A percentile compares a stretch with the other conserved stretches of the same genome.
Conservation (phyloP, 352 stramenopile genomes). For the Phytophthora meadii region DNA sequence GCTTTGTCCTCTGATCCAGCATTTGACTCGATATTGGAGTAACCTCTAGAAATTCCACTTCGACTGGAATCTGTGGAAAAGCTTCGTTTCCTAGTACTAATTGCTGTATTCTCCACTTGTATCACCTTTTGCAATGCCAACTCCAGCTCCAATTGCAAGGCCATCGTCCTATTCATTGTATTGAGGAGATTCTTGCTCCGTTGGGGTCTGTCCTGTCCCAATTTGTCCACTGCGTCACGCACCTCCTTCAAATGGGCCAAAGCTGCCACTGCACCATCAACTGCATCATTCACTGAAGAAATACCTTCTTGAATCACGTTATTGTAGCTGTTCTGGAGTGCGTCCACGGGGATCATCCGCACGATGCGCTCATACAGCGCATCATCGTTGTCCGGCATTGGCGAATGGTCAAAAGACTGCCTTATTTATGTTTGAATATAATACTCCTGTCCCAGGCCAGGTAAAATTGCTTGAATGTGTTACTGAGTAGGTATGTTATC, state of each 20-base stretch:
- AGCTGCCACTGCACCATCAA: constrained; percentile 1
- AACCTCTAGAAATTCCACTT: neutral
- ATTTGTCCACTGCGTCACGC: constrained; percentile 4
- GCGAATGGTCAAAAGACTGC: no score
- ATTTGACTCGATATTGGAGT: neutral
- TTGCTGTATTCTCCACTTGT: neutral
- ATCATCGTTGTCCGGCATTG: no score
- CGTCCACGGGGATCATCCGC: constrained; percentile 7
- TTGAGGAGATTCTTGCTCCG: neutral
- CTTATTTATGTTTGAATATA: no score
- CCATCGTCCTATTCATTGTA: constrained; percentile 4
- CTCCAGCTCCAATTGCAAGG: neutral
- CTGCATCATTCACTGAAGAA: neutral
- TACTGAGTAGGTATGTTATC: no score
- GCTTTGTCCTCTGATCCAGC: neutral
- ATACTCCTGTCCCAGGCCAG: no score
- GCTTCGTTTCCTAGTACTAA: neutral
- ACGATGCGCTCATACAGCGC: constrained; percentile 5
- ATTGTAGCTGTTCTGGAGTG: constrained; percentile 4
- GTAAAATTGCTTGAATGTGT: no score
- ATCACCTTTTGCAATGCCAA: neutral
- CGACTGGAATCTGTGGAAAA: neutral
- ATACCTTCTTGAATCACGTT: constrained; percentile 2
- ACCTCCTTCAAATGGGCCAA: constrained; percentile 6
- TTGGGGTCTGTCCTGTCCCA: constrained; percentile 1